These are phyloP conservation scores for Tephrocybe sp. DNA, from an alignment of 768 basidiomycete genomes.

Conservation along the genomic window DNA sequence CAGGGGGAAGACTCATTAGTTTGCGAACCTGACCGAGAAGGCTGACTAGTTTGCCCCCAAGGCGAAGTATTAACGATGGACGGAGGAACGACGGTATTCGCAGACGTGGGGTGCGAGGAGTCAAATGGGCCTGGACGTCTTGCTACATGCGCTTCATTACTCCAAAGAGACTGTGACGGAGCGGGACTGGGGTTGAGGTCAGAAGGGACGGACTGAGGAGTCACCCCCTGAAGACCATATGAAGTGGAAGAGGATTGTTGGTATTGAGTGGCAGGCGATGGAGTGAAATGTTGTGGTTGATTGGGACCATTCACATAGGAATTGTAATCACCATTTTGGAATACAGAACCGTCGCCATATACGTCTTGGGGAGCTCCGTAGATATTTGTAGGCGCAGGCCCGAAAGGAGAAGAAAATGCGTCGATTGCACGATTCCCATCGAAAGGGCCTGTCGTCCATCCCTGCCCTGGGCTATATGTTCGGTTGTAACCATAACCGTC, in stretches of 20 bases:
- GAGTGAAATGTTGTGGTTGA: constrained; percentile 17
- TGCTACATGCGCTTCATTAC: constrained; percentile 23
- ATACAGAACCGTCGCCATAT: constrained; percentile 7
- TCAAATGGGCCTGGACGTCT: constrained; percentile 46
- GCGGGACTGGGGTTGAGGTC: constrained; percentile 18
- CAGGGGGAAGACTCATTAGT: constrained; percentile 54
- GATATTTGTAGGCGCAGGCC: constrained; percentile 11
- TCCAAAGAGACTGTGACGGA: constrained; percentile 38
- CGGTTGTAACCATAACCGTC: constrained; percentile 40
- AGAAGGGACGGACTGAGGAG: constrained; percentile 18
- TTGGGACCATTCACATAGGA: constrained; percentile 9
- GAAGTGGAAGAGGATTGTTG: constrained; percentile 11
- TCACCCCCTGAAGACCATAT: constrained; percentile 12
- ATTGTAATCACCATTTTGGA: constrained; percentile 12
- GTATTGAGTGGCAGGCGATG: constrained; percentile 14
- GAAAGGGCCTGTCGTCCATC: constrained; percentile 19
- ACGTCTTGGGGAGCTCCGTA: constrained; percentile 14
- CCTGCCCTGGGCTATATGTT: constrained; percentile 31
- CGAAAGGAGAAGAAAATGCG: constrained; percentile 17
- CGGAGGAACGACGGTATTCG: constrained; percentile 31
- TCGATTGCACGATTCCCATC: constrained; percentile 15
- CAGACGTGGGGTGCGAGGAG: constrained; percentile 37
- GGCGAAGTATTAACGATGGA: constrained; percentile 30
- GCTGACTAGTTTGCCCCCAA: constrained; percentile 34
- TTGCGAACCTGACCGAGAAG: constrained; percentile 25